Evolutionary conservation across 1,284 basidiomycete genomes (phyloP).

Genomic region (Serendipita sp.): DNA sequence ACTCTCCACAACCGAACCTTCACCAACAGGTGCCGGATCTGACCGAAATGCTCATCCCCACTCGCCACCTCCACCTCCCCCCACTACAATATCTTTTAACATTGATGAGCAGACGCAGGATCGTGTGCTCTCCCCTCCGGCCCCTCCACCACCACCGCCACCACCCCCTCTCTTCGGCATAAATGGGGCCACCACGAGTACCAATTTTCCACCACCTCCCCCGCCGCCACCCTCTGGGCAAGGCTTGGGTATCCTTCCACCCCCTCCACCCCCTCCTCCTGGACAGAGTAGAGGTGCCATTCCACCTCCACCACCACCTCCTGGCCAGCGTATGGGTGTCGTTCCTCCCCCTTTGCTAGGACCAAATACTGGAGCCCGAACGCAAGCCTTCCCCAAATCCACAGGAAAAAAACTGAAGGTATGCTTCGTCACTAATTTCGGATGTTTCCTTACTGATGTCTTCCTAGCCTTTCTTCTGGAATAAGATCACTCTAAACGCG

Average conservation of each 20-base stretch:
- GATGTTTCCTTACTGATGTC: neutral
- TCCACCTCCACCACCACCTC: conserved; percentile 18
- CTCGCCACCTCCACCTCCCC: conserved; percentile 11
- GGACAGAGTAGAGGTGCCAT: conserved; percentile 17
- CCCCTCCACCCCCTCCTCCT: conserved; percentile 22
- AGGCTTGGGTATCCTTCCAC: conserved; percentile 12
- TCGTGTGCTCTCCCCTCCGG: neutral
- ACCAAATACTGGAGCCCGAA: conserved; percentile 14
- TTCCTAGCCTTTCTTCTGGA: conserved; percentile 70
- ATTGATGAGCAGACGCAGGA: conserved; percentile 1
- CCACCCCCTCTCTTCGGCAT: neutral
- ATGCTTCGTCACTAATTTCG: neutral
- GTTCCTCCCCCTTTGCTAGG: conserved; percentile 4
- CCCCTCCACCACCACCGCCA: conserved; percentile 10
- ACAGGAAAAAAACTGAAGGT: conserved; percentile 49
- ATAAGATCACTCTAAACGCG: conserved; percentile 43
- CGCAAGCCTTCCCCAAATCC: conserved; percentile 20
- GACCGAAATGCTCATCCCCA: conserved; percentile 6
- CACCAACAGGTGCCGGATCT: neutral
- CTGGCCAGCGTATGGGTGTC: conserved; percentile 13
- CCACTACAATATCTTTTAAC: conserved; percentile 3
- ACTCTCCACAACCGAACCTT: conserved; percentile 13
- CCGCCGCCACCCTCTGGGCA: conserved; percentile 8
- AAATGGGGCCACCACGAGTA: too few species aligned
- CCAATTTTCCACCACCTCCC: conserved; percentile 3